A percentile compares a stretch with the other conserved stretches of the same genome.
Evolutionary conservation across 768 basidiomycete species (phyloP).

Genomic region (Gloeophyllum trabeum): DNA sequence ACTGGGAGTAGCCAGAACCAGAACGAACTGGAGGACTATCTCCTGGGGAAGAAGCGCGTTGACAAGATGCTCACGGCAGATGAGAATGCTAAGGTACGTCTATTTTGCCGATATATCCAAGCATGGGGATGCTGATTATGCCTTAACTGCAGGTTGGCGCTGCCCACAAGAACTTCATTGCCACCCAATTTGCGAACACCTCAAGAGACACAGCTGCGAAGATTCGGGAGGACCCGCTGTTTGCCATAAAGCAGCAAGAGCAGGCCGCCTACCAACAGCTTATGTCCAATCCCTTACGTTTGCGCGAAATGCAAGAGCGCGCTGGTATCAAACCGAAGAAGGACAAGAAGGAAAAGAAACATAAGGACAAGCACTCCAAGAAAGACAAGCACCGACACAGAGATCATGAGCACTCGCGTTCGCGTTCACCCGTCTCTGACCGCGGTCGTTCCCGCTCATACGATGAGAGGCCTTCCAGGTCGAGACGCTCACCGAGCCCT

Average conservation of each 20-base stretch:
- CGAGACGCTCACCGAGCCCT: slow-evolving; percentile 33
- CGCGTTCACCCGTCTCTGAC: slow-evolving; percentile 15
- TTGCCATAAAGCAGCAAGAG: slow-evolving; percentile 98
- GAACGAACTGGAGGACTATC: slow-evolving; percentile 92
- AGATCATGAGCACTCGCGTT: slow-evolving; percentile 13
- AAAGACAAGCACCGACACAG: slow-evolving; percentile 12
- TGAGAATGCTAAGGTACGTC: slow-evolving; percentile 76
- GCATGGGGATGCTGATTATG: slow-evolving; percentile 3
- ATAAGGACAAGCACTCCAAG: slow-evolving; percentile 20
- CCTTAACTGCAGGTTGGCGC: slow-evolving; percentile 54
- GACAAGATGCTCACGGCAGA: slow-evolving; percentile 91
- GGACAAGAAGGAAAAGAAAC: slow-evolving; percentile 54
- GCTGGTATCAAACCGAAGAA: slow-evolving; percentile 77
- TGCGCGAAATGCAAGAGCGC: slow-evolving; percentile 71
- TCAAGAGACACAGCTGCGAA: slow-evolving; percentile 84
- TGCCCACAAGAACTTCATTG: slow-evolving; percentile 86
- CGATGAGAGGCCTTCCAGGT: slow-evolving; percentile 18
- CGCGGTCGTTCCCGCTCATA: slow-evolving; percentile 19
- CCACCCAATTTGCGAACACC: slow-evolving; percentile 89
- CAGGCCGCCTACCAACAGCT: slow-evolving; percentile 85
- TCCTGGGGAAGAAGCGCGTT: slow-evolving; percentile 94
- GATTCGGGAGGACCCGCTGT: slow-evolving; percentile 90
- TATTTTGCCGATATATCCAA: neutral
- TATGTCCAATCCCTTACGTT: slow-evolving; percentile 75
- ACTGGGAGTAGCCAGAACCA: slow-evolving; percentile 77